Base-by-base conservation (phyloP, 768 basidiomycete genomes). In the Chalciporus pseudorubinellus region DNA sequence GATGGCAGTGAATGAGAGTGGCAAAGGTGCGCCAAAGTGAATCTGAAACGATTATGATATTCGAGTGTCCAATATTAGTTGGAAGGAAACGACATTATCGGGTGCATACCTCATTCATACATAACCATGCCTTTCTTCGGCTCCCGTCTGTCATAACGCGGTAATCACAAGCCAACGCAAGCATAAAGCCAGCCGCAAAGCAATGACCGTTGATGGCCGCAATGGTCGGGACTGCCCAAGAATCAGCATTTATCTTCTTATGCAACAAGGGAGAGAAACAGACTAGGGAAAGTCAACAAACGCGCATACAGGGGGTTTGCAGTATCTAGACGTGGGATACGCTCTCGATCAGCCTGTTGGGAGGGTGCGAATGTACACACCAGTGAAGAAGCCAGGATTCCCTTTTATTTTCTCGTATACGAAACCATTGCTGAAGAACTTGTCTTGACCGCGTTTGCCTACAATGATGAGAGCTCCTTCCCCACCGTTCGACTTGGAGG, bases 391-490 rank as follows among this genome's bases (percentile, higher is more conserved):
- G 52, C 75, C 76, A 10, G 78, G 75, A 56, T 89, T 76, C 26
- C 70, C 66, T 26, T 72, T 63, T 7, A 79, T 70, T 34, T 73
- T 79, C 4, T 72, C 75, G 55, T 80, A 85, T 62, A 87, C 82
- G 54, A 92, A 79, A 1, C 89, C 90, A 58, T 91, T 92, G 70
- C 87, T 89, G 69, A 93, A 93, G 75, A 91, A 93, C 68, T 92
- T 93, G 67, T 92, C 82, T 66, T 93, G 90, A 53, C 77, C 75
- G 55, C 74, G 77, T 53, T 80, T 81, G 4, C 91, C 90, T 7
- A 88, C 83, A 47, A 93, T 84, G 53, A 92, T 83, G 26, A 93
- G 68, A 4, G 87, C 84, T 33, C 89, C 90, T 45, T 75, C 76
- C 26, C 82, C 85, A 7, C 73, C 21, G 18, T 24, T 45, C 18